Evolutionary conservation across 306 rosid genomes (phyloP).

Genomic region (Ormosia semicastrata): DNA sequence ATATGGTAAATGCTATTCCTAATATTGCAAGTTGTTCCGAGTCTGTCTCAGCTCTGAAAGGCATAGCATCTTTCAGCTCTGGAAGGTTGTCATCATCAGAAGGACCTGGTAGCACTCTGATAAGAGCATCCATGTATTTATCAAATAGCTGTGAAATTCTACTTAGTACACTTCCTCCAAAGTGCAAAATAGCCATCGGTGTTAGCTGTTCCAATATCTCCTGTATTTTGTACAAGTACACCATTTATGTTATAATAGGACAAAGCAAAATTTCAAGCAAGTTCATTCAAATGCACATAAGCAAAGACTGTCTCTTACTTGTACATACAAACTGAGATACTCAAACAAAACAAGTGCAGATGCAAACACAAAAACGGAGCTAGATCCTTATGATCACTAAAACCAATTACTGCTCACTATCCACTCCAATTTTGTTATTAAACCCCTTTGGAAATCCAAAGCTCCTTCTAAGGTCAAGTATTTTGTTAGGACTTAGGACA

Average conservation of each 20-base stretch:
- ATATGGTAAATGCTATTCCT: conserved; percentile 84
- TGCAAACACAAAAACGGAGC: background rate
- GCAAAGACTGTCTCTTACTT: background rate
- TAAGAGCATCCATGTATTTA: conserved; percentile 85
- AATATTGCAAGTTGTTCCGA: conserved; percentile 88
- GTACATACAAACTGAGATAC: background rate
- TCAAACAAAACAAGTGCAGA: background rate
- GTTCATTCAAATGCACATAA: background rate
- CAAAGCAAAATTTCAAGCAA: conserved; percentile 18
- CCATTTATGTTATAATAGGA: conserved; percentile 3
- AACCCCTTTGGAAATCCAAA: background rate
- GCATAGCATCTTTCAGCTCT: conserved; percentile 68
- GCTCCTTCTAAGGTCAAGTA: background rate
- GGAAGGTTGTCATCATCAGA: conserved; percentile 89
- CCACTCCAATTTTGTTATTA: background rate
- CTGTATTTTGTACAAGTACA: conserved; percentile 49
- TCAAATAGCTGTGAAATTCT: conserved; percentile 79
- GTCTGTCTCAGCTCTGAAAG: conserved; percentile 92
- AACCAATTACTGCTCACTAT: background rate
- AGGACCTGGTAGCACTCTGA: conserved; percentile 79
- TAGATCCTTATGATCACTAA: background rate
- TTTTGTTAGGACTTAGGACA: background rate
- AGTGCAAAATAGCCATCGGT: conserved; percentile 61
- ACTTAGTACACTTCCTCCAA: conserved; percentile 74
- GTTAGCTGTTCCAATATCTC: conserved; percentile 91